phyloP scores from a whole-genome alignment of 2,329 filamentous ascomycete species.

The Pestalotiopsis sp. region DNA sequence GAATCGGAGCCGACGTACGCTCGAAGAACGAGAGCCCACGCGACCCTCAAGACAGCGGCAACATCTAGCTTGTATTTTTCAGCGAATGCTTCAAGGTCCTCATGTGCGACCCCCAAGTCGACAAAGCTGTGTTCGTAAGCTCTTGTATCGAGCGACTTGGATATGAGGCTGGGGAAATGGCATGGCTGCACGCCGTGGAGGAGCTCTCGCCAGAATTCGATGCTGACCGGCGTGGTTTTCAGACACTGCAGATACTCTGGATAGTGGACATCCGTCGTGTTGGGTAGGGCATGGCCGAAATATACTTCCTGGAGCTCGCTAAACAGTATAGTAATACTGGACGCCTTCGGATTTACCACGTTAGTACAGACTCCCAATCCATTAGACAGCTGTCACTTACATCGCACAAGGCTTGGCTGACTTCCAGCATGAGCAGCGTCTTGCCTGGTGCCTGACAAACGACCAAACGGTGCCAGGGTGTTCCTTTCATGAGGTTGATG shows the following conservation, averaged over 20 bases:
- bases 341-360: conserved; percentile 19
- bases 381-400: conserved; percentile 21
- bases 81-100: conserved; percentile 47
- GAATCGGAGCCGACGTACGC: conserved; percentile 54
- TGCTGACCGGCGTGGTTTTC: conserved; percentile 35
- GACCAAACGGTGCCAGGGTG: conserved; percentile 52
- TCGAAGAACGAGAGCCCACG: conserved; percentile 61
- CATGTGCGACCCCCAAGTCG: conserved; percentile 41
- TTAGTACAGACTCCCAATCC: not conserved
- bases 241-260: conserved; percentile 42
- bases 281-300: conserved; percentile 37
- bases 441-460: conserved; percentile 48
- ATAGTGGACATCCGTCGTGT: conserved; percentile 36
- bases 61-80: conserved; percentile 43
- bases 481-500: conserved; percentile 37
- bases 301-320: conserved; percentile 50
- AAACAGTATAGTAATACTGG: conserved; percentile 49
- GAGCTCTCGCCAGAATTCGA: conserved; percentile 49
- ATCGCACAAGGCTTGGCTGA: conserved; percentile 55
- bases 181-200: conserved; percentile 43
- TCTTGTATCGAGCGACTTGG: conserved; percentile 20
- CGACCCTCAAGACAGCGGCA: conserved; percentile 56
- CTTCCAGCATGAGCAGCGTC: conserved; percentile 52
- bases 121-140: conserved; percentile 39
- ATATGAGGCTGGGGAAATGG: conserved; percentile 45